Evolutionary conservation across 1,284 basidiomycete species (phyloP).

Genomic region (Ustilago curta): DNA sequence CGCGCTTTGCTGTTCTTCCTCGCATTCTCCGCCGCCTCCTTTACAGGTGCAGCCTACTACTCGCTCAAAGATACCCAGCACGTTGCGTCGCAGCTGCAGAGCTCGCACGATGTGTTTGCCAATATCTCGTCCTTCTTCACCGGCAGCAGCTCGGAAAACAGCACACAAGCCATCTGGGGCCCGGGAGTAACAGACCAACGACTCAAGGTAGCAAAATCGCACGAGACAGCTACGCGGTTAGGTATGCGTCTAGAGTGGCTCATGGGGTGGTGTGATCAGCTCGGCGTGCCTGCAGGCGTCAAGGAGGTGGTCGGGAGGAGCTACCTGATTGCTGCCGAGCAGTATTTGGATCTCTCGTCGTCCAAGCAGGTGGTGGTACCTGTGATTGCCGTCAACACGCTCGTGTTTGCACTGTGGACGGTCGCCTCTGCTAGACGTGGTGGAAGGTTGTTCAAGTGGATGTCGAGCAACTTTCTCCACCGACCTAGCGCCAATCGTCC

Average conservation of each 20-base stretch:
- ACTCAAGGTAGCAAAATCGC: slow-evolving; percentile 27
- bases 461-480: slow-evolving; percentile 48
- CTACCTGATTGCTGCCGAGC: slow-evolving; percentile 39
- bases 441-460: slow-evolving; percentile 15
- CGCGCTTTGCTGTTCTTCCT: slow-evolving; percentile 30
- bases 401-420: slow-evolving; percentile 54
- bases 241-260: slow-evolving; percentile 43
- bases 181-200: slow-evolving; percentile 21
- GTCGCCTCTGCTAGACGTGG: slow-evolving; percentile 12
- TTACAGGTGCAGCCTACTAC: slow-evolving; percentile 34
- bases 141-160: neutral
- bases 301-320: slow-evolving; percentile 34
- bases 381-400: slow-evolving; percentile 49
- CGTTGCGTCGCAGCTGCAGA: slow-evolving; percentile 15
- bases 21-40: slow-evolving; percentile 32
- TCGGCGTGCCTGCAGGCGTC: slow-evolving; percentile 18
- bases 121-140: slow-evolving; percentile 35
- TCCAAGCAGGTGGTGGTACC: slow-evolving; percentile 53
- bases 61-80: slow-evolving; percentile 28
- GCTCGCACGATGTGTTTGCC: slow-evolving; percentile 32
- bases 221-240: slow-evolving; percentile 33
- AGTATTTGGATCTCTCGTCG: slow-evolving; percentile 45
- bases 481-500: slow-evolving; percentile 38
- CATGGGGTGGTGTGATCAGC: slow-evolving; percentile 46
- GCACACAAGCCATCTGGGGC: slow-evolving; percentile 17